phyloP scores from a whole-genome alignment of 169 alveolate genomes.

The Babesia ovis region DNA sequence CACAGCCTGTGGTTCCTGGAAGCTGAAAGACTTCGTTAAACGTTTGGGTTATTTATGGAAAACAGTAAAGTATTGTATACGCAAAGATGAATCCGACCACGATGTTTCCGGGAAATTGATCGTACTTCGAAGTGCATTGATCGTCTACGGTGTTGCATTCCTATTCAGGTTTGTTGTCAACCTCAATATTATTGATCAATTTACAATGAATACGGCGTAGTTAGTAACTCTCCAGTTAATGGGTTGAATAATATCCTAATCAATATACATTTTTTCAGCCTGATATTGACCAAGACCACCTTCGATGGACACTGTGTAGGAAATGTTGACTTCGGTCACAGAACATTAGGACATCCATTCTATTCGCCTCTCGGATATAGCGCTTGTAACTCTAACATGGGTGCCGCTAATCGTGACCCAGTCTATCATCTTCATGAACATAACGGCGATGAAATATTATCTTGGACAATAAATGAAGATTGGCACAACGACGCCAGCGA shows the following conservation, averaged over 20 bases:
- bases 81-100: not conserved
- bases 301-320: constrained; percentile 20
- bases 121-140: constrained; percentile 3
- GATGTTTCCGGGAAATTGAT: not conserved
- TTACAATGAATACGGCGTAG: not conserved
- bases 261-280: constrained; percentile 1
- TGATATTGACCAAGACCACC: constrained; percentile 19
- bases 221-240: not conserved
- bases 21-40: not conserved
- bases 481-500: not conserved
- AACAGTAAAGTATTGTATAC: not conserved
- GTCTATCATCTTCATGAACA: not conserved
- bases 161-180: constrained; percentile 14
- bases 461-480: not conserved
- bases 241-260: not conserved
- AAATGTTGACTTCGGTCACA: constrained; percentile 2
- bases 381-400: constrained; percentile 9
- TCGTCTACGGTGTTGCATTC: constrained; percentile 1
- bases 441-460: not conserved
- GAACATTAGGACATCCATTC: not conserved
- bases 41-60: not conserved
- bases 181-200: not conserved
- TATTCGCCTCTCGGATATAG: constrained; percentile 25
- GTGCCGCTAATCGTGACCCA: not conserved
- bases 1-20: no score